Evolutionary conservation across 2,329 filamentous ascomycete species (phyloP), one percentile per base, ranked within the genome.

Genomic region (Neopestalotiopsis sp.): DNA sequence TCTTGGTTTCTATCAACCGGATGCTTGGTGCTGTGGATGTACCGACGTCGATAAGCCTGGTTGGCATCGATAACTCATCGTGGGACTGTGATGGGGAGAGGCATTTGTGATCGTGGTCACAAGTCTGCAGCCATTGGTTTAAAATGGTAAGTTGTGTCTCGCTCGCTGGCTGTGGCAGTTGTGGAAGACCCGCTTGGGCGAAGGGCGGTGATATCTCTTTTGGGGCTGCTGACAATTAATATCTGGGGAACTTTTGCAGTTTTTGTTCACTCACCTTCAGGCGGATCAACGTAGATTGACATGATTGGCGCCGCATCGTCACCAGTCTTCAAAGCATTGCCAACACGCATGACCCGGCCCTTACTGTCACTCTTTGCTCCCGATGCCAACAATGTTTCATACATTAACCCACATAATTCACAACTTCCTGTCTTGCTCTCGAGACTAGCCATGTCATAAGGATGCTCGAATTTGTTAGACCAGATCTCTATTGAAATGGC

Each of bases 11-110:
- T 13, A 68, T 38, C 14, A 68, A 49, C 4, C 67, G 67, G 3
- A 68, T 3, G 40, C 5, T 20, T 56, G 4, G 49, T 14, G 6
- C 13, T 6, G 49, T 6, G 4, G 14, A n/a, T 7, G 4, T 60
- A 2, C 71, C 68, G 3, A 72, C 66, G 3, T 71, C 68, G n/a
- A 71, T 68, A 2, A 72, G 42, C 4, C 72, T 20, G 14, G 69
- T 73, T 3, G 72, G 71, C 60, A 68, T 68, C 38, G 20, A 24
- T 24, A 24, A 70, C 65, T 56, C 58, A 24, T 24, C 20, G 49
- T 10, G 32, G 17, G 5, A 24, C 24, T 20, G 17, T 28, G 45
- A n/a, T 10, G 30, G 24, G 69, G 17, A 5, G 13, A 65, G 13
- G 49, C 62, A 65, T 17, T 65, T 20, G 30, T 65, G 62, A n/a